Percentiles rank a stretch among this genome's conserved stretches.
phyloP scores from a whole-genome alignment of 1,284 basidiomycete genomes.

The Ceratobasidium sp. region DNA sequence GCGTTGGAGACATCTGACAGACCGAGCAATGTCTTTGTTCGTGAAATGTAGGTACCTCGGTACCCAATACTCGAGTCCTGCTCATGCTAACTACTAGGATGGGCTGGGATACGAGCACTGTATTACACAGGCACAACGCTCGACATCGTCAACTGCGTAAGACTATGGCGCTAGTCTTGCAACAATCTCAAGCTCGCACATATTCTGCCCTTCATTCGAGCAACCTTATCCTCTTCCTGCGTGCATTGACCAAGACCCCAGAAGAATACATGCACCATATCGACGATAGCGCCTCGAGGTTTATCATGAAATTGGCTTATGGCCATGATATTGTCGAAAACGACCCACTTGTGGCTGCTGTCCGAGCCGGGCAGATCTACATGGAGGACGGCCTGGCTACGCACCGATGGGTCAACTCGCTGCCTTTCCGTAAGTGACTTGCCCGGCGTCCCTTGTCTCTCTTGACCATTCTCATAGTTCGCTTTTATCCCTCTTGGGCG shows the following conservation, averaged over 20 bases:
- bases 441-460: background rate
- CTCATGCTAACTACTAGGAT: background rate
- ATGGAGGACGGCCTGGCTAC: constrained; percentile 21
- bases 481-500: constrained; percentile 16
- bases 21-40: constrained; percentile 11
- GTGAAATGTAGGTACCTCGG: constrained; percentile 6
- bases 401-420: constrained; percentile 26
- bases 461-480: constrained; percentile 6
- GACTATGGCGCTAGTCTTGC: background rate
- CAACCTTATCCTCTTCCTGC: background rate
- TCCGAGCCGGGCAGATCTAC: constrained; percentile 4
- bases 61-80: background rate
- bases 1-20: constrained; percentile 17
- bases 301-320: constrained; percentile 27
- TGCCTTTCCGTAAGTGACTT: constrained; percentile 9
- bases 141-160: constrained; percentile 23
- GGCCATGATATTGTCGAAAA: constrained; percentile 24
- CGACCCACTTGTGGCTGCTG: constrained; percentile 17
- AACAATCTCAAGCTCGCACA: constrained; percentile 15
- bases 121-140: constrained; percentile 17
- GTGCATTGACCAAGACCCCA: constrained; percentile 15
- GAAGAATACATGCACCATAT: constrained; percentile 10
- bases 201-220: constrained; percentile 15
- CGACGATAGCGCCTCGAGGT: constrained; percentile 18
- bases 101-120: constrained; percentile 16